Percentiles rank a stretch among this genome's conserved stretches.
Evolutionary conservation across 495 filamentous ascomycete species (phyloP).

Genomic region (Lepraria neglecta): DNA sequence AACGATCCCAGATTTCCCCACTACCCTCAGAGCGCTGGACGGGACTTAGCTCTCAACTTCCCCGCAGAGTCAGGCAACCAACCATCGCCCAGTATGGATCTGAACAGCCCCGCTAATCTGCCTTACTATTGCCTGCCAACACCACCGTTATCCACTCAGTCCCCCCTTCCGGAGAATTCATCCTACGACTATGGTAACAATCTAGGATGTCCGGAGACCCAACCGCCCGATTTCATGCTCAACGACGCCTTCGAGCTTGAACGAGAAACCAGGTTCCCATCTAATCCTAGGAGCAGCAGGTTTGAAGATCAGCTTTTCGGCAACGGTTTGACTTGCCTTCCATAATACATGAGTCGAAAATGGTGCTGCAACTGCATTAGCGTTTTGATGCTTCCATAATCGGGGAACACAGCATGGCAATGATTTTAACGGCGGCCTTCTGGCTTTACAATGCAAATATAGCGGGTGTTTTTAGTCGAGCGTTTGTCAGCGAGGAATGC

Average conservation of each 20-base stretch:
- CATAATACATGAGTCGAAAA: background rate
- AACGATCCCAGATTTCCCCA: background rate
- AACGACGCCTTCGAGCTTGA: constrained; percentile 3
- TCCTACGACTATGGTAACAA: constrained; percentile 12
- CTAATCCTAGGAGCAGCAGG: background rate
- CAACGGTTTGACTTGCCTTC: constrained; percentile 5
- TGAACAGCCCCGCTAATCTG: background rate
- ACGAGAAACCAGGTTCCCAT: background rate
- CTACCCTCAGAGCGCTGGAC: background rate
- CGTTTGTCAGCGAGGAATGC: background rate
- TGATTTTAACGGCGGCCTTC: background rate
- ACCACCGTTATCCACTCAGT: constrained; percentile 11
- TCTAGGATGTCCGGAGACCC: background rate
- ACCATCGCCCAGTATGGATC: background rate
- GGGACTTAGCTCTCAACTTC: background rate
- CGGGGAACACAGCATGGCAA: background rate
- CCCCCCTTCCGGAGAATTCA: background rate
- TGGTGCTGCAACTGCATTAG: constrained; percentile 5
- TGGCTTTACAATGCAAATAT: background rate
- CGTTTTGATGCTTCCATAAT: constrained; percentile 1
- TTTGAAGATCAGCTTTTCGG: constrained; percentile 11
- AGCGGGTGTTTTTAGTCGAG: background rate
- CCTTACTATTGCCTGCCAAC: constrained; percentile 18
- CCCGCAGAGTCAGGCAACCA: background rate
- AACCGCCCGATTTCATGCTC: background rate